Conservation (phyloP, 2,329 filamentous ascomycete species). For the Bipolaris oryzae region DNA sequence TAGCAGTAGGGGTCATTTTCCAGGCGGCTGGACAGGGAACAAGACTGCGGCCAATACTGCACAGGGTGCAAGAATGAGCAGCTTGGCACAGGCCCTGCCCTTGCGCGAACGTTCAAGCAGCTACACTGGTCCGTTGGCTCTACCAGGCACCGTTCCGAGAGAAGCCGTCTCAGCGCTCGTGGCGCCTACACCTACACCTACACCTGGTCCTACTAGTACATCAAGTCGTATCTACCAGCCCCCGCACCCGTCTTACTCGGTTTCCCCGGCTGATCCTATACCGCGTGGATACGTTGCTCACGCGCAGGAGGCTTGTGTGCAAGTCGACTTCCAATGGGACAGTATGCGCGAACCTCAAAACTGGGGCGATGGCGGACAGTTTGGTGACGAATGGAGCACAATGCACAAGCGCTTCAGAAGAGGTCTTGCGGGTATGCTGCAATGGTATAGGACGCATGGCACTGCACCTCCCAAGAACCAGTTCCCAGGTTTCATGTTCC, state of each 20-base stretch:
- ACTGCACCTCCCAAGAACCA: slow-evolving; percentile 42
- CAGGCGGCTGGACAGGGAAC: slow-evolving; percentile 61
- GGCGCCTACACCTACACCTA: slow-evolving; percentile 7
- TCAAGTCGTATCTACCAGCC: slow-evolving; percentile 65
- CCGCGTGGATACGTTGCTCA: slow-evolving; percentile 88
- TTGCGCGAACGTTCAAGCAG: slow-evolving; percentile 57
- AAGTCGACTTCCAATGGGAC: slow-evolving; percentile 96
- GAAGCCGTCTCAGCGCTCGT: slow-evolving; percentile 27
- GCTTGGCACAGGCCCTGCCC: slow-evolving; percentile 47
- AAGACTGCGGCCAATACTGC: slow-evolving; percentile 28
- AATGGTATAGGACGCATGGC: slow-evolving; percentile 74
- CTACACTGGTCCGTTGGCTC: slow-evolving; percentile 28
- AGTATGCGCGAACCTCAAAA: slow-evolving; percentile 77
- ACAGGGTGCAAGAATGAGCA: slow-evolving; percentile 37
- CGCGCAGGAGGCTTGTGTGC: slow-evolving; percentile 81
- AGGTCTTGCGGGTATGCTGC: slow-evolving; percentile 77
- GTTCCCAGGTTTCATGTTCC: slow-evolving; percentile 42
- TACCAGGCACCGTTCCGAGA: slow-evolving; percentile 35
- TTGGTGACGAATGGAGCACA: slow-evolving; percentile 91
- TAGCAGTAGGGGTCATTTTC: slow-evolving; percentile 56
- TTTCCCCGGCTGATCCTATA: slow-evolving; percentile 80
- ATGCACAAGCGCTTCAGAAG: slow-evolving; percentile 92
- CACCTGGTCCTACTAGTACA: slow-evolving; percentile 23
- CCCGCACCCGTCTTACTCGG: slow-evolving; percentile 80
- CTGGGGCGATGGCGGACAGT: slow-evolving; percentile 87